phyloP scores from a whole-genome alignment of 2,329 filamentous ascomycete genomes.

The Pseudogymnoascus sp. region DNA sequence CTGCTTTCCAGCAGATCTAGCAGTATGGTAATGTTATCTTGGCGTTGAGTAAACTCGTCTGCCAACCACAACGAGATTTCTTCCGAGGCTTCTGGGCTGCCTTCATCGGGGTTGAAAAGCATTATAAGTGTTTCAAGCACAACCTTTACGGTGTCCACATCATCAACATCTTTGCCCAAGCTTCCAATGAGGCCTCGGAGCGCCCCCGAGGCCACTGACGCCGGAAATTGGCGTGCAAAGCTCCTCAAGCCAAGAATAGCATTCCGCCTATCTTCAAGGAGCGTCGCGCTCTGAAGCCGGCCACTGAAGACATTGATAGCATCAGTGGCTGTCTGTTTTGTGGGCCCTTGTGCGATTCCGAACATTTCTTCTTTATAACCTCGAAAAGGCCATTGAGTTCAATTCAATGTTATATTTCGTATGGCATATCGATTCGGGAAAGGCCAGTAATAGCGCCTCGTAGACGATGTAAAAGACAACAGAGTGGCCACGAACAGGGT shows the following conservation, averaged over 20 bases:
- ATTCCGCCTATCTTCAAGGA: conserved; percentile 88
- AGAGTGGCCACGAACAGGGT: not conserved
- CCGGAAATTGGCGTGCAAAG: conserved; percentile 94
- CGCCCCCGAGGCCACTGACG: conserved; percentile 90
- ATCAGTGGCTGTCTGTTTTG: conserved; percentile 91
- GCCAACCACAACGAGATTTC: conserved; percentile 94
- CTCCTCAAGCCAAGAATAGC: conserved; percentile 89
- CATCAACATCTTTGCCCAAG: conserved; percentile 78
- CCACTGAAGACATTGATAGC: conserved; percentile 87
- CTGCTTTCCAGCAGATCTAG: conserved; percentile 79
- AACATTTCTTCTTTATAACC: conserved; percentile 41
- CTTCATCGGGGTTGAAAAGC: conserved; percentile 68
- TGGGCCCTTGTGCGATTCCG: conserved; percentile 64
- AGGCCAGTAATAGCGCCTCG: not conserved
- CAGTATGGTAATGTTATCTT: conserved; percentile 90
- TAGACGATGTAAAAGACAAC: not conserved
- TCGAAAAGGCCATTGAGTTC: conserved; percentile 3
- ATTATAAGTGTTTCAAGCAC: conserved; percentile 91
- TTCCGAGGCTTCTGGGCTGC: conserved; percentile 85
- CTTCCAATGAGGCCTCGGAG: conserved; percentile 79
- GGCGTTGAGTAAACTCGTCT: conserved; percentile 94
- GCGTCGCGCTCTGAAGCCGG: conserved; percentile 77
- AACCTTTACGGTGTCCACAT: conserved; percentile 93
- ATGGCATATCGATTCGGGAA: not conserved
- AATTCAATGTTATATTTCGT: conserved; percentile 3